phyloP scores from a whole-genome alignment of 352 stramenopile species.

The Globisporangium perplexum region DNA sequence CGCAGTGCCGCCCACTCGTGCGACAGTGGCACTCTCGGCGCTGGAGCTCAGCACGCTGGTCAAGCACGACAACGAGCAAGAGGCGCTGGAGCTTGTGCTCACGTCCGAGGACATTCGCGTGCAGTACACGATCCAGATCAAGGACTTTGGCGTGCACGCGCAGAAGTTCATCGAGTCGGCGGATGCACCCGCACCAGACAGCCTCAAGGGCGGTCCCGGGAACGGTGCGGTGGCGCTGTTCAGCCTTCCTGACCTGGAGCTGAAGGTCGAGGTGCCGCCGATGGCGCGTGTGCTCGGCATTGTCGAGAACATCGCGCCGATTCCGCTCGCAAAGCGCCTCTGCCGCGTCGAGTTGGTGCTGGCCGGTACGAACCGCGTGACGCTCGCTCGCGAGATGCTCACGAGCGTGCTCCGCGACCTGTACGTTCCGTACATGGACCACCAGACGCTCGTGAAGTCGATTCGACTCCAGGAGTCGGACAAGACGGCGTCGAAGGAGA shows the following conservation, averaged over 20 bases:
- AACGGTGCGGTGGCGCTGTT: constrained; percentile 25
- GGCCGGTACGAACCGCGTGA: constrained; percentile 30
- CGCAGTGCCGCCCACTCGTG: constrained; percentile 25
- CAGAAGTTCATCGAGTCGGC: constrained; percentile 18
- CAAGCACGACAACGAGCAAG: constrained; percentile 33
- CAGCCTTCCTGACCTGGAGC: constrained; percentile 28
- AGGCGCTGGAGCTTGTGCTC: constrained; percentile 43
- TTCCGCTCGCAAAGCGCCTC: constrained; percentile 36
- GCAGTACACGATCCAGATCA: constrained; percentile 40
- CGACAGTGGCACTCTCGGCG: constrained; percentile 25
- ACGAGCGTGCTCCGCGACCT: constrained; percentile 43
- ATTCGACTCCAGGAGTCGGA: constrained; percentile 42
- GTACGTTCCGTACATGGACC: constrained; percentile 49
- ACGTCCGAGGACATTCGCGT: constrained; percentile 45
- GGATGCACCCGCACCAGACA: constrained; percentile 7
- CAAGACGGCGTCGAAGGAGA: constrained; percentile 24
- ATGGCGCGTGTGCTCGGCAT: constrained; percentile 50
- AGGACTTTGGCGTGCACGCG: constrained; percentile 41
- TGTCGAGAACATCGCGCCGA: constrained; percentile 47
- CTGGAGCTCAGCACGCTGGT: constrained; percentile 38
- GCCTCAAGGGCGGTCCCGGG: constrained; percentile 15
- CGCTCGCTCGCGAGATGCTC: constrained; percentile 35
- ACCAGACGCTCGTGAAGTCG: constrained; percentile 45
- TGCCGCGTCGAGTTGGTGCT: constrained; percentile 36
- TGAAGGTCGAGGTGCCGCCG: constrained; percentile 47